Conservation (phyloP, 129 eudicot species). For the sunflower (Helianthus annuus) region HanXRQr2.0-SUNRISE NC_035443.2:97334497-97334996, state of each 20-base stretch:
- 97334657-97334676: slow-evolving; percentile 21
- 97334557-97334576: slow-evolving; percentile 61
- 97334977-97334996: neutral
- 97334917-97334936: neutral
- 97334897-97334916: neutral
- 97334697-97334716: slow-evolving; percentile 55
- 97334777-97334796: slow-evolving; percentile 48
- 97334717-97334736: slow-evolving; percentile 53
- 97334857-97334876: neutral
- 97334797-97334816: slow-evolving; percentile 20
- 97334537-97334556: slow-evolving; percentile 73
- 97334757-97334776: slow-evolving; percentile 75
- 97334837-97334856: neutral
- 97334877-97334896: neutral
- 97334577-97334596: slow-evolving; percentile 40
- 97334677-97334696: slow-evolving; percentile 63
- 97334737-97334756: slow-evolving; percentile 44
- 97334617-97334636: slow-evolving; percentile 42
- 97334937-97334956: neutral
- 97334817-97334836: slow-evolving; percentile 20
- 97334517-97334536: slow-evolving; percentile 56
- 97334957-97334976: neutral
- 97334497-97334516: slow-evolving; percentile 64
- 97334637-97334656: slow-evolving; percentile 37
- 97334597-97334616: slow-evolving; percentile 55